Evolutionary conservation across 768 basidiomycete genomes (phyloP).

Genomic region (Tricholomella constricta): DNA sequence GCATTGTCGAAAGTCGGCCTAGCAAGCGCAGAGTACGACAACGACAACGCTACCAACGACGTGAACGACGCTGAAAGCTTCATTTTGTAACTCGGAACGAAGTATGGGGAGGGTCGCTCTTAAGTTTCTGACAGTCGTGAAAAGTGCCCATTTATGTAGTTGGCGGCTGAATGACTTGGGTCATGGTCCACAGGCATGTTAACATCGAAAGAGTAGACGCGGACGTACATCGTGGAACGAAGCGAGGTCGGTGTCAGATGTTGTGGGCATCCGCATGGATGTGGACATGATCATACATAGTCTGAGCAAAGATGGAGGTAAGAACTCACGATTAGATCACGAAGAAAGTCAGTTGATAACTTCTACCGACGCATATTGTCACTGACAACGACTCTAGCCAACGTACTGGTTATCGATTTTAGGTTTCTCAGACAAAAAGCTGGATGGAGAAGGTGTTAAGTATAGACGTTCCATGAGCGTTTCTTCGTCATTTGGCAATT

Average conservation of each 20-base stretch:
- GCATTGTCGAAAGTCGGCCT: constrained; percentile 7
- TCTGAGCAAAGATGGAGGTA: neutral
- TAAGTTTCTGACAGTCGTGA: neutral
- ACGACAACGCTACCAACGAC: constrained; percentile 1
- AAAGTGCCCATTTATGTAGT: constrained; percentile 1
- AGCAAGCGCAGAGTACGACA: constrained; percentile 8
- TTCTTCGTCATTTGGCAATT: neutral
- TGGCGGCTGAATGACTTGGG: neutral
- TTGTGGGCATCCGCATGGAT: constrained; percentile 3
- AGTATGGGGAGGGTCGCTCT: neutral
- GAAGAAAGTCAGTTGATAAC: constrained; percentile 12
- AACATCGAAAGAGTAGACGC: neutral
- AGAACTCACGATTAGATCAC: neutral
- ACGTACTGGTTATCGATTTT: neutral
- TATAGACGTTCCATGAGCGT: neutral
- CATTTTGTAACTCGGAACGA: constrained; percentile 4
- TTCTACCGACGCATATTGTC: neutral
- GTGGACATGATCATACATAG: neutral
- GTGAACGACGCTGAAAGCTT: constrained; percentile 5
- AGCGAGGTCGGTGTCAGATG: constrained; percentile 8
- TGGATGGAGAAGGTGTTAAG: neutral
- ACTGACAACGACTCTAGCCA: neutral
- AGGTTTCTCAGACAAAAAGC: neutral
- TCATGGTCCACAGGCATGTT: neutral
- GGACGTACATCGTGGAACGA: neutral